phyloP scores from a whole-genome alignment of 768 basidiomycete species.

The Galerina marginata region DNA sequence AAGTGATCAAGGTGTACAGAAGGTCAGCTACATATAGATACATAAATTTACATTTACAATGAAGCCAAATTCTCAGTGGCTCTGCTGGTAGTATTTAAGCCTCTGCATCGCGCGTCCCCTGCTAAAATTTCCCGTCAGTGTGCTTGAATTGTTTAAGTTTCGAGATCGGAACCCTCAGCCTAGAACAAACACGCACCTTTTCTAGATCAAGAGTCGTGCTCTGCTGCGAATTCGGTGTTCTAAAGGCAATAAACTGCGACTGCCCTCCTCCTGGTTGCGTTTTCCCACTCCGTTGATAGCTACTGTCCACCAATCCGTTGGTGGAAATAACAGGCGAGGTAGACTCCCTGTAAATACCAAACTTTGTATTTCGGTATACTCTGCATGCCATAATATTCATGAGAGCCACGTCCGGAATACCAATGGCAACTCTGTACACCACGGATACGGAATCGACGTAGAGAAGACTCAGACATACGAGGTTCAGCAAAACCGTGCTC shows the following conservation, averaged over 20 bases:
- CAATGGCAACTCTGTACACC: not conserved
- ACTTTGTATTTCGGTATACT: slow-evolving; percentile 9
- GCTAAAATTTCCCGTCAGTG: not conserved
- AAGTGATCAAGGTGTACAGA: no score
- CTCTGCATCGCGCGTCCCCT: not conserved
- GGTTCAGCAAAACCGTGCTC: slow-evolving; percentile 1
- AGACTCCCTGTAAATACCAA: not conserved
- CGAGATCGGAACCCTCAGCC: not conserved
- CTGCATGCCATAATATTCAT: slow-evolving; percentile 15
- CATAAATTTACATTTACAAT: not conserved
- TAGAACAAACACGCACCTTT: not conserved
- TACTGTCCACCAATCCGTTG: not conserved
- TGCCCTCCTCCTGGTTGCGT: not conserved
- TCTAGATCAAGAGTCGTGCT: not conserved
- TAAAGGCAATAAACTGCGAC: not conserved
- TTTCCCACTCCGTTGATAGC: not conserved
- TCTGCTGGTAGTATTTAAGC: not conserved
- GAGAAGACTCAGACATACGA: not conserved
- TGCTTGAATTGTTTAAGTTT: not conserved
- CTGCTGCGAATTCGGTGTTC: not conserved
- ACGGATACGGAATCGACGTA: slow-evolving; percentile 6
- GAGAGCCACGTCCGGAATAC: slow-evolving; percentile 1
- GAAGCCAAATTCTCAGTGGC: not conserved
- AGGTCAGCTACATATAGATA: not conserved
- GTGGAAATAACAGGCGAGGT: not conserved